These are phyloP conservation scores for Strobilomyces confusus DNA, from an alignment of 768 basidiomycete genomes.

Conservation along the genomic window DNA sequence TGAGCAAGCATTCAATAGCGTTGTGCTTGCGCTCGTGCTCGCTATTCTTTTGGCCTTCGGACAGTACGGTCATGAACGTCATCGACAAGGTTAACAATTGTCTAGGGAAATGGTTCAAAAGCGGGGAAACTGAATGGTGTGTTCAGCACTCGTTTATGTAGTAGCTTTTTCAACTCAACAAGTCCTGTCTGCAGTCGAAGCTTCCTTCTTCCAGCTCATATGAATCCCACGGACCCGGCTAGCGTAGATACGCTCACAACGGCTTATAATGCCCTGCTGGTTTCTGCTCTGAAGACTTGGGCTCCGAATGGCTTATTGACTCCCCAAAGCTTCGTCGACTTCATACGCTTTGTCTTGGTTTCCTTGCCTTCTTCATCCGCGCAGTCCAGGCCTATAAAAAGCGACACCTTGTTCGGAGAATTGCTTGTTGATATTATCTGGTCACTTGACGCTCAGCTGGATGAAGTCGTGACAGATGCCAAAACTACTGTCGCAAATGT, in stretches of 20 bases:
- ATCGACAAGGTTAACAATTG: slow-evolving; percentile 48
- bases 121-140: slow-evolving; percentile 64
- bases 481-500: slow-evolving; percentile 38
- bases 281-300: slow-evolving; percentile 56
- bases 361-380: slow-evolving; percentile 64
- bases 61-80: slow-evolving; percentile 50
- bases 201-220: slow-evolving; percentile 57
- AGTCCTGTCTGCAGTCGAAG: slow-evolving; percentile 45
- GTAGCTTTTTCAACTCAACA: slow-evolving; percentile 14
- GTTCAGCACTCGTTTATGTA: slow-evolving; percentile 21
- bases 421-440: slow-evolving; percentile 76
- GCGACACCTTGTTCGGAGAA: slow-evolving; percentile 55
- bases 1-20: slow-evolving; percentile 8
- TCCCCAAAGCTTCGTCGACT: slow-evolving; percentile 51
- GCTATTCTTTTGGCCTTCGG: slow-evolving; percentile 5
- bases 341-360: slow-evolving; percentile 58
- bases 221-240: slow-evolving; percentile 50
- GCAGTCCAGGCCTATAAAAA: slow-evolving; percentile 34
- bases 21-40: slow-evolving; percentile 16
- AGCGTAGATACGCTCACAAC: slow-evolving; percentile 57
- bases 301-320: slow-evolving; percentile 44
- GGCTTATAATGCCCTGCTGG: slow-evolving; percentile 65
- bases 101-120: slow-evolving; percentile 51
- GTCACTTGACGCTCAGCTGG: slow-evolving; percentile 74
- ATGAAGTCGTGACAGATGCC: slow-evolving; percentile 61